Evolutionary conservation across 2,329 filamentous ascomycete species (phyloP).

Genomic region (Trichoderma hamatum): DNA sequence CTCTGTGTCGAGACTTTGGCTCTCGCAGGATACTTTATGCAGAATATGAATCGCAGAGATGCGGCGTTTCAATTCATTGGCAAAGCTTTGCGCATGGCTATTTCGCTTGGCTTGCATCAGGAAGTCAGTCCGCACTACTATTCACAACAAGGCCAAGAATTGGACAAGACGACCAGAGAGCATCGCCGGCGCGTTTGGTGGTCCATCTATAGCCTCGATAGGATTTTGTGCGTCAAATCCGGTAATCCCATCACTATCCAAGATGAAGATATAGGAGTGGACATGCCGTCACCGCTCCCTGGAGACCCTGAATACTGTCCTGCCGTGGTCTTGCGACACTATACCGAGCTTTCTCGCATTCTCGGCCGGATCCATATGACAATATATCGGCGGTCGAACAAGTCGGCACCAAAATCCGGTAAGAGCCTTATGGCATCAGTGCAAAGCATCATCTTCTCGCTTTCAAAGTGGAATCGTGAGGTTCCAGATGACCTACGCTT

Average conservation of each 20-base stretch:
- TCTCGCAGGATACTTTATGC: conserved; percentile 59
- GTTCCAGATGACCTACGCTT: conserved; percentile 53
- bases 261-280: conserved; percentile 53
- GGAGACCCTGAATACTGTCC: conserved; percentile 48
- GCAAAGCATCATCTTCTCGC: conserved; percentile 52
- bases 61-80: conserved; percentile 59
- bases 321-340: conserved; percentile 53
- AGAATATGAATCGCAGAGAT: conserved; percentile 58
- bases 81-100: conserved; percentile 59
- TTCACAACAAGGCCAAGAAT: conserved; percentile 32
- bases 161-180: conserved; percentile 49
- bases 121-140: conserved; percentile 52
- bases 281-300: conserved; percentile 40
- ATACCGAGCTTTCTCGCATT: conserved; percentile 56
- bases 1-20: conserved; percentile 58
- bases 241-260: conserved; percentile 58
- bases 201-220: conserved; percentile 59
- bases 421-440: conserved; percentile 53
- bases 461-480: conserved; percentile 54
- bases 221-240: conserved; percentile 56
- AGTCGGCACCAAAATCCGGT: conserved; percentile 45
- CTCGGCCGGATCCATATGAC: conserved; percentile 51
- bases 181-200: conserved; percentile 58
- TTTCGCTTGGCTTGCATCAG: conserved; percentile 59
- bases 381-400: conserved; percentile 51